A percentile compares a stretch with the other conserved stretches of the same genome.
Conservation (phyloP, 441 rosid species). For the Gossypium davidsonii region DNA sequence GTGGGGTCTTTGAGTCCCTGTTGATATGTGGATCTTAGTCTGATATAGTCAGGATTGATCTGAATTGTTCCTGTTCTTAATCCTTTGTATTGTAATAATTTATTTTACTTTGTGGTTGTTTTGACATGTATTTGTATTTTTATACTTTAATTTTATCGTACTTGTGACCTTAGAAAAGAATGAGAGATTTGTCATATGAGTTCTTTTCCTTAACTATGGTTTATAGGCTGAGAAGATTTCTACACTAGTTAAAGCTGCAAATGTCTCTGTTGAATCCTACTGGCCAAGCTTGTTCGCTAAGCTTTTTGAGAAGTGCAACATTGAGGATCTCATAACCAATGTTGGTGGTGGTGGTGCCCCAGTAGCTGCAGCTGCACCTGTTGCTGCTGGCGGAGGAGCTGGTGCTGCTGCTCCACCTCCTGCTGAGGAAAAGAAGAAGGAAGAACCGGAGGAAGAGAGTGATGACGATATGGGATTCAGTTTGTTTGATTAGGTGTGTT, state of each 20-base stretch:
- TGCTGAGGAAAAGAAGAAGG: slow-evolving; percentile 46
- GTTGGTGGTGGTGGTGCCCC: slow-evolving; percentile 42
- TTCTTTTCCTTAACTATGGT: not conserved
- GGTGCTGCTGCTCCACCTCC: slow-evolving; percentile 35
- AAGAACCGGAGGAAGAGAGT: too few relatives aligned
- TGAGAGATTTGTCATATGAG: not conserved
- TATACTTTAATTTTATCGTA: not conserved
- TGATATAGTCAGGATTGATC: too few relatives aligned
- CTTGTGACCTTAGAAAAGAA: too few relatives aligned
- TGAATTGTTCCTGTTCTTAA: too few relatives aligned
- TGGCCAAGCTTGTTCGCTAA: slow-evolving; percentile 37
- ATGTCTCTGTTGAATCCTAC: slow-evolving; percentile 7
- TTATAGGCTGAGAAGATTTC: slow-evolving; percentile 52
- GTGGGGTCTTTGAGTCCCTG: too few relatives aligned
- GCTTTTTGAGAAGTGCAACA: slow-evolving; percentile 40
- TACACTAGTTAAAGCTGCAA: slow-evolving; percentile 37
- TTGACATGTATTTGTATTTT: too few relatives aligned
- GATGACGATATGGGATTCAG: too few relatives aligned
- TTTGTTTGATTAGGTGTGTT: slow-evolving; percentile 31
- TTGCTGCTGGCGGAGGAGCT: slow-evolving; percentile 28
- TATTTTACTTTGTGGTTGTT: too few relatives aligned
- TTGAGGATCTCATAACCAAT: slow-evolving; percentile 41
- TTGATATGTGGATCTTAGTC: too few relatives aligned
- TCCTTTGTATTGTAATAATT: too few relatives aligned
- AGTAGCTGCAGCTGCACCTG: slow-evolving; percentile 25